Conservation (phyloP, 2,329 filamentous ascomycete species). For the Onygenales sp. region DNA sequence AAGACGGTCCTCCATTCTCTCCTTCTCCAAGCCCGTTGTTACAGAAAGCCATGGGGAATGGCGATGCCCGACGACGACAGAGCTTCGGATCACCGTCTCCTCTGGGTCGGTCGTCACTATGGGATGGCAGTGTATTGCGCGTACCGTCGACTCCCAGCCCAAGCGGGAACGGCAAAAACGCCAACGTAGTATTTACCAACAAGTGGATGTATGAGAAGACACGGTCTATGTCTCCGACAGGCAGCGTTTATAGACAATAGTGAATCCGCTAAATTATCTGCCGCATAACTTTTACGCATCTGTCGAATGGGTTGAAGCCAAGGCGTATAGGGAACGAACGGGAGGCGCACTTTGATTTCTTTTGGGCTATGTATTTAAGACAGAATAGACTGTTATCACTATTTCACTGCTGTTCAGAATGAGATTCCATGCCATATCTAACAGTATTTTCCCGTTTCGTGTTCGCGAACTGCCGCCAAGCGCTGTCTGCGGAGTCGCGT, state of each 20-base stretch:
- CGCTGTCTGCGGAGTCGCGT: too few species aligned
- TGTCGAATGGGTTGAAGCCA: background rate
- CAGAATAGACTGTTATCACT: background rate
- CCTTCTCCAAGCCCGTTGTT: slow-evolving; percentile 50
- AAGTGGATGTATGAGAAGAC: slow-evolving; percentile 93
- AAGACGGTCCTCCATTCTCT: slow-evolving; percentile 43
- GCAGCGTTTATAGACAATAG: slow-evolving; percentile 19
- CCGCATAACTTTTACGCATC: background rate
- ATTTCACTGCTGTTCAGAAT: background rate
- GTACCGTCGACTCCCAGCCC: slow-evolving; percentile 61
- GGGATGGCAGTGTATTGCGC: slow-evolving; percentile 43
- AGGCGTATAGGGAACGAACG: background rate
- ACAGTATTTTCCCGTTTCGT: too few species aligned
- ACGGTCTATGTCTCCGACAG: slow-evolving; percentile 28
- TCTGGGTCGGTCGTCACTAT: slow-evolving; percentile 40
- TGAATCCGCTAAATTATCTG: background rate
- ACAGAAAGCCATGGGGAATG: slow-evolving; percentile 54
- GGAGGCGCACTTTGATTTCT: background rate
- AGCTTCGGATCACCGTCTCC: slow-evolving; percentile 54
- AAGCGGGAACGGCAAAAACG: slow-evolving; percentile 48
- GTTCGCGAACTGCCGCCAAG: too few species aligned
- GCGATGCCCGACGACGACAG: slow-evolving; percentile 41
- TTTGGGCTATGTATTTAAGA: background rate
- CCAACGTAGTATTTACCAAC: slow-evolving; percentile 72
- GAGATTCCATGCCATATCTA: too few species aligned